These are phyloP conservation scores for Calonectria hawksworthii DNA, from an alignment of 2,329 filamentous ascomycete genomes.

Conservation along the genomic window DNA sequence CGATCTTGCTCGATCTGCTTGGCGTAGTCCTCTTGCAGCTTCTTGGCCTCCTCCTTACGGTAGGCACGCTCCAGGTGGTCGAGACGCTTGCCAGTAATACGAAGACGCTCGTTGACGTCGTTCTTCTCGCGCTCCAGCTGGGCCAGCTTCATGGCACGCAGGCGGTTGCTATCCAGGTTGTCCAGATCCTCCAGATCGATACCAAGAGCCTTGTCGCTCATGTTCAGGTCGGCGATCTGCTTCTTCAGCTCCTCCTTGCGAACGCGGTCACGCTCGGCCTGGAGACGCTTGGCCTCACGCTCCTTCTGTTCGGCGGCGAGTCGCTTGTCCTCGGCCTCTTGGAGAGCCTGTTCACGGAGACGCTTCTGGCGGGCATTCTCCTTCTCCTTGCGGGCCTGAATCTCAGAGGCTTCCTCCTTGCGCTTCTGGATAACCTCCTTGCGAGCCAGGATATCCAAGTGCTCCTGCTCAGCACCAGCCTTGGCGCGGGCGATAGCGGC, in stretches of 20 bases:
- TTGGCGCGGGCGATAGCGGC: slow-evolving; percentile 85
- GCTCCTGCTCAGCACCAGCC: slow-evolving; percentile 92
- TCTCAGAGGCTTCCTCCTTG: slow-evolving; percentile 94
- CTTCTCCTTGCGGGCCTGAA: slow-evolving; percentile 89
- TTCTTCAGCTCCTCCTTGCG: slow-evolving; percentile 95
- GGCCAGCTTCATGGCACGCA: slow-evolving; percentile 94
- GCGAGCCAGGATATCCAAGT: slow-evolving; percentile 85
- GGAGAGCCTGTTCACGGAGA: slow-evolving; percentile 86
- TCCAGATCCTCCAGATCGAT: slow-evolving; percentile 87
- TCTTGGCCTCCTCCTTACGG: slow-evolving; percentile 95
- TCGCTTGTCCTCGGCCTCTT: slow-evolving; percentile 90
- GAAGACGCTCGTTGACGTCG: slow-evolving; percentile 90
- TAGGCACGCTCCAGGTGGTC: slow-evolving; percentile 98
- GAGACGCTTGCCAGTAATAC: slow-evolving; percentile 93
- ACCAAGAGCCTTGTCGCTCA: slow-evolving; percentile 80
- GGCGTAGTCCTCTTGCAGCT: slow-evolving; percentile 88
- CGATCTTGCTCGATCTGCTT: slow-evolving; percentile 84
- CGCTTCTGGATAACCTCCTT: slow-evolving; percentile 96
- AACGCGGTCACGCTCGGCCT: slow-evolving; percentile 90
- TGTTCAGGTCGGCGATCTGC: slow-evolving; percentile 91
- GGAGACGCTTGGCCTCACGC: slow-evolving; percentile 87
- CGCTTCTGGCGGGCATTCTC: slow-evolving; percentile 93
- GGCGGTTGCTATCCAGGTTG: slow-evolving; percentile 88
- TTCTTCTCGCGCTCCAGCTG: slow-evolving; percentile 99
- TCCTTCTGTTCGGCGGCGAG: slow-evolving; percentile 93